Conservation (phyloP, 179 eudicot genomes). For the Beta lomatogona region DNA sequence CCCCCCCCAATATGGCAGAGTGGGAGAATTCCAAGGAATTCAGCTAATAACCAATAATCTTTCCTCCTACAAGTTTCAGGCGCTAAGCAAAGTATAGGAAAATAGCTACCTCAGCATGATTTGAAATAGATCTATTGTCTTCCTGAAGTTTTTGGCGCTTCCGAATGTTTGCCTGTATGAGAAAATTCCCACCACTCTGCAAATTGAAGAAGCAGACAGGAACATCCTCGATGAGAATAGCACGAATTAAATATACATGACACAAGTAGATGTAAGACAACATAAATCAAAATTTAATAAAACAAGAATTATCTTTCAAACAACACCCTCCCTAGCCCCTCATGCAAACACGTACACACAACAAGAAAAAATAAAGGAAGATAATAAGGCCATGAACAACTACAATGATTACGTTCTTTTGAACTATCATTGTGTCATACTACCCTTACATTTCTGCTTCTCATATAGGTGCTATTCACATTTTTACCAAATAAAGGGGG, state of each 20-base stretch:
- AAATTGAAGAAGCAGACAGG: not conserved
- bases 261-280: not conserved
- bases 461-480: not conserved
- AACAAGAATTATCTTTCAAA: not conserved
- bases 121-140: conserved; percentile 42
- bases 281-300: not conserved
- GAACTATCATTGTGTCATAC: not conserved
- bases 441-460: not conserved
- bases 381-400: not conserved
- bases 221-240: not conserved
- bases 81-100: not conserved
- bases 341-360: not conserved
- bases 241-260: not conserved
- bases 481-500: not conserved
- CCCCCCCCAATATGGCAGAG: not conserved
- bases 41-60: not conserved
- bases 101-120: conserved; percentile 60
- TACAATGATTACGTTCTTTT: not conserved
- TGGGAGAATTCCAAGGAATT: not conserved
- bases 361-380: not conserved
- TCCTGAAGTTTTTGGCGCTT: conserved; percentile 80
- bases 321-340: not conserved
- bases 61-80: not conserved
- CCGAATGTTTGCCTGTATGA: conserved; percentile 86
- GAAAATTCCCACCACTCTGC: conserved; percentile 86